Percentiles rank a stretch among this genome's conserved stretches.
phyloP scores from a whole-genome alignment of 345 rosid genomes.

The Chamaenerion angustifolium region DNA sequence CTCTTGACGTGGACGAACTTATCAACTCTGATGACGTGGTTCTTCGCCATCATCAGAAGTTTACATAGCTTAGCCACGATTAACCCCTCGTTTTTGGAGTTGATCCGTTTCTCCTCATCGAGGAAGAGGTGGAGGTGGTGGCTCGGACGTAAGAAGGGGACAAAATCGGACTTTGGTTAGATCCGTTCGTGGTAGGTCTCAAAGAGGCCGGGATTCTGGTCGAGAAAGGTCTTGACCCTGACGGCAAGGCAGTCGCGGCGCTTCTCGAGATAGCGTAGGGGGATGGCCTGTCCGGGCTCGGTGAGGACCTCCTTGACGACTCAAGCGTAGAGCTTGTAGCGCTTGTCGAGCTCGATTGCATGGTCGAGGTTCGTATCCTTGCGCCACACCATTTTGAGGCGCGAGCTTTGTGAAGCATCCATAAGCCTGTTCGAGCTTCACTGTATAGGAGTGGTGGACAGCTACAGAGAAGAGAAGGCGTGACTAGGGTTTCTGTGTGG shows the following conservation, averaged over 20 bases:
- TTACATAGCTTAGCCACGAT: slow-evolving; percentile 64
- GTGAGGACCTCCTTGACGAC: slow-evolving; percentile 65
- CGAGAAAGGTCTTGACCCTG: slow-evolving; percentile 34
- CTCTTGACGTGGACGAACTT: slow-evolving; percentile 69
- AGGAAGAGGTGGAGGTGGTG: slow-evolving; percentile 40
- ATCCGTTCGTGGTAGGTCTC: slow-evolving; percentile 49
- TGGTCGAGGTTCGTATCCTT: slow-evolving; percentile 55
- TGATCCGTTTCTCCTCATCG: slow-evolving; percentile 46
- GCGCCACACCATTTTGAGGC: slow-evolving; percentile 71
- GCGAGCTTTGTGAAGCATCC: slow-evolving; percentile 17
- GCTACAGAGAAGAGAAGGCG: too few species aligned
- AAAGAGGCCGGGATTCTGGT: slow-evolving; percentile 41
- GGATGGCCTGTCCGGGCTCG: slow-evolving; percentile 70
- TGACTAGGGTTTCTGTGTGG: too few species aligned
- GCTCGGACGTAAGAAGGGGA: slow-evolving; percentile 44
- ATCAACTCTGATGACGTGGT: slow-evolving; percentile 42
- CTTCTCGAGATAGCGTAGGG: slow-evolving; percentile 56
- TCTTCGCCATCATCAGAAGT: slow-evolving; percentile 71
- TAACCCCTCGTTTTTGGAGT: slow-evolving; percentile 27
- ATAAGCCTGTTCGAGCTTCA: too few species aligned
- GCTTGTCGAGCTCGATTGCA: slow-evolving; percentile 61
- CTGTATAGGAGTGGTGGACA: too few species aligned
- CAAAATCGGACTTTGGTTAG: slow-evolving; percentile 46
- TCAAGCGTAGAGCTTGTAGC: slow-evolving; percentile 44
- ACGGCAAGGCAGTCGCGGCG: slow-evolving; percentile 56